These are phyloP conservation scores for Echria macrotheca DNA, from an alignment of 495 filamentous ascomycete genomes.

Conservation along the genomic window DNA sequence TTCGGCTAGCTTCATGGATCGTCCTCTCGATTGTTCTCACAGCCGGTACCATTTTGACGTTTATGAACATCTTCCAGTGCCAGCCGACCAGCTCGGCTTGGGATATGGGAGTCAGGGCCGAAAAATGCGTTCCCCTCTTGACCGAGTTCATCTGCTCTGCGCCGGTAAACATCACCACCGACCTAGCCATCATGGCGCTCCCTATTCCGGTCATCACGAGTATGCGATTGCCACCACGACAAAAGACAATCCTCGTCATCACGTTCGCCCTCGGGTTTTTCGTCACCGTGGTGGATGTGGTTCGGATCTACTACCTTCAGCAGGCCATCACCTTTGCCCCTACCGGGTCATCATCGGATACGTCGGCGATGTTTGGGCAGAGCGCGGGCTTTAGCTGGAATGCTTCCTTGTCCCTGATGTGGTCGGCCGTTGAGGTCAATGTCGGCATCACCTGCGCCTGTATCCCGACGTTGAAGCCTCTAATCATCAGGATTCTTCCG, in stretches of 20 bases:
- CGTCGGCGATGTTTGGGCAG: constrained; percentile 29
- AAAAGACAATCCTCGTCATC: constrained; percentile 77
- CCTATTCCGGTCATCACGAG: constrained; percentile 82
- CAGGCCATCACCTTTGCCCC: constrained; percentile 49
- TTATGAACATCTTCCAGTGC: constrained; percentile 89
- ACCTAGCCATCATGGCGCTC: constrained; percentile 74
- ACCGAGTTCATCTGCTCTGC: constrained; percentile 79
- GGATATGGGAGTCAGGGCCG: constrained; percentile 36
- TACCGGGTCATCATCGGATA: constrained; percentile 19
- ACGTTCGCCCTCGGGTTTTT: constrained; percentile 83
- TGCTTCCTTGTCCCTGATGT: constrained; percentile 82
- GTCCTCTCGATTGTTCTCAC: constrained; percentile 70
- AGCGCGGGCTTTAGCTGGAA: constrained; percentile 55
- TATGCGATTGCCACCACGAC: constrained; percentile 74
- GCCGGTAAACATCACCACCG: constrained; percentile 80
- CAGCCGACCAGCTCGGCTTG: constrained; percentile 61
- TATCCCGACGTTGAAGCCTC: constrained; percentile 81
- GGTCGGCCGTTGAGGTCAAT: constrained; percentile 88
- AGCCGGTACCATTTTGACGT: constrained; percentile 70
- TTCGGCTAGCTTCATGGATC: constrained; percentile 63
- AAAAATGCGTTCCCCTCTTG: constrained; percentile 66
- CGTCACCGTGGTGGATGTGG: constrained; percentile 79
- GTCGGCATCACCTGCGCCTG: constrained; percentile 83
- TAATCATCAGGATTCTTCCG: constrained; percentile 71
- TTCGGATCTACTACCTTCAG: constrained; percentile 85